Conservation (phyloP, 1,139 yeast species). For the Diutina neorugosa region DNA sequence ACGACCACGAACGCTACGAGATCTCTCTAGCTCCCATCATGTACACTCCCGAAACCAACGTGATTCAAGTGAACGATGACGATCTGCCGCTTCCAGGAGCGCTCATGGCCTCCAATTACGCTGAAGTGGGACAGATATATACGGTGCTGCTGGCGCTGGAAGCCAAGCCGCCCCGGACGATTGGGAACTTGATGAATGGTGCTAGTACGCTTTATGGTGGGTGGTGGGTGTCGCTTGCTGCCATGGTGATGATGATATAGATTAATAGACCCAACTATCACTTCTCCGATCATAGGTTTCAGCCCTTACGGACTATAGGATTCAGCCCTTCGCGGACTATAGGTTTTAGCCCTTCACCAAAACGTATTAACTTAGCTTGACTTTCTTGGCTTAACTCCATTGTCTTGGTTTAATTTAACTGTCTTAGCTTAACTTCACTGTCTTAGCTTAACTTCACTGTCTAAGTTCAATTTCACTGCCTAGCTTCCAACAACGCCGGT, state of each 20-base stretch:
- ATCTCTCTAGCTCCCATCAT: conserved; percentile 59
- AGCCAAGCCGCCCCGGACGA: not conserved
- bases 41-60: conserved; percentile 24
- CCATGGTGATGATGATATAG: not conserved
- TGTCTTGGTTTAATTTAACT: no score
- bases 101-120: conserved; percentile 1
- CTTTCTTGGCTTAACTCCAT: no score
- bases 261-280: no score
- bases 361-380: no score
- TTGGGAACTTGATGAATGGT: not conserved
- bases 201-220: not conserved
- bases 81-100: not conserved
- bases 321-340: no score
- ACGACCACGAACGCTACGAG: conserved; percentile 54
- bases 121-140: conserved; percentile 1
- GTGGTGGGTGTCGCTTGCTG: not conserved
- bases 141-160: conserved; percentile 3
- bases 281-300: no score
- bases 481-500: no score
- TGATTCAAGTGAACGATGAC: conserved; percentile 10
- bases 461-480: no score
- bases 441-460: no score
- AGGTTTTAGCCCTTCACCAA: no score
- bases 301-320: no score
- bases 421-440: no score